Evolutionary conservation across 1,139 yeast species (phyloP).

Genomic region (Candida tropicalis): DNA sequence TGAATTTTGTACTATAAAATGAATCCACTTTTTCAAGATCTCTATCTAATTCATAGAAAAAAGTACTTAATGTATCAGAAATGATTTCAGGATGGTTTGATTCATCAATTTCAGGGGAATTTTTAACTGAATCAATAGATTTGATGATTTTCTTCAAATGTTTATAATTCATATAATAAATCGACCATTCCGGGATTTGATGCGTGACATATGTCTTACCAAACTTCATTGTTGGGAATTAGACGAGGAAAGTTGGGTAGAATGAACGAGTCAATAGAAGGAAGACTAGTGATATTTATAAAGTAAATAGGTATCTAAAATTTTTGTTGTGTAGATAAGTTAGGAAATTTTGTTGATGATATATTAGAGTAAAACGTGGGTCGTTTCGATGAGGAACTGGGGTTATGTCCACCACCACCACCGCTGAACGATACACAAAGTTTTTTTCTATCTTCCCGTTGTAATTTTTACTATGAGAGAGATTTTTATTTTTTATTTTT

Average conservation of each 20-base stretch:
- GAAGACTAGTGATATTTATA: too few relatives aligned
- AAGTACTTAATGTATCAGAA: conserved; percentile 52
- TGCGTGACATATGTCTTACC: conserved; percentile 80
- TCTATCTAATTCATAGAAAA: conserved; percentile 78
- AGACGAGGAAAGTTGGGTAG: too few relatives aligned
- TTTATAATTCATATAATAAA: conserved; percentile 83
- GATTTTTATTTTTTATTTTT: too few relatives aligned
- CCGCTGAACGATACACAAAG: too few relatives aligned
- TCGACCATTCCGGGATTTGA: conserved; percentile 93
- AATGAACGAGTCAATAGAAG: not conserved
- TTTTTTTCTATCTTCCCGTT: too few relatives aligned
- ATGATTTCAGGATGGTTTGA: conserved; percentile 26
- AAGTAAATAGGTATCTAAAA: too few relatives aligned
- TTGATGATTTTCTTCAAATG: conserved; percentile 80
- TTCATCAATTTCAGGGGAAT: conserved; percentile 33
- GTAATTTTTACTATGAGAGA: too few relatives aligned
- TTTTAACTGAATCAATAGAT: conserved; percentile 38
- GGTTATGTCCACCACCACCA: too few relatives aligned
- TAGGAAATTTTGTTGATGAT: too few relatives aligned
- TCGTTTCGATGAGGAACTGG: too few relatives aligned
- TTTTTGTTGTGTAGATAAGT: too few relatives aligned
- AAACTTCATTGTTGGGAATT: conserved; percentile 67
- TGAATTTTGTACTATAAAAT: conserved; percentile 71
- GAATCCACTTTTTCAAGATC: conserved; percentile 81
- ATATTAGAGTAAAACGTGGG: too few relatives aligned